Evolutionary conservation across 2,329 filamentous ascomycete genomes (phyloP).

Genomic region (Thielaviopsis euricoi): DNA sequence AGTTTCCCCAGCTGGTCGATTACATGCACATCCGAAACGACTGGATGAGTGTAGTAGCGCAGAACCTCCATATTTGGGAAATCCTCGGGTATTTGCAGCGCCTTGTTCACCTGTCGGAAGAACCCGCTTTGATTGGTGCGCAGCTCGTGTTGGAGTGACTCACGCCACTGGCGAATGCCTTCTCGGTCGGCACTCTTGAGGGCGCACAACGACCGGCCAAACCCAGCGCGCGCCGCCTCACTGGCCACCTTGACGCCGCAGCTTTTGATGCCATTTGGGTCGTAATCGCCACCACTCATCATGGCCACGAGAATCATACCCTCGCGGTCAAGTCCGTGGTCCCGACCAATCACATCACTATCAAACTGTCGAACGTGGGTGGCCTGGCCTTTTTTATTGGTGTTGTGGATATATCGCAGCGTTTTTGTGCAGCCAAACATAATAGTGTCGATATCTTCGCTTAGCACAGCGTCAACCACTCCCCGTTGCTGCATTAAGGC

Average conservation of each 20-base stretch:
- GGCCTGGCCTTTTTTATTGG: conserved; percentile 24
- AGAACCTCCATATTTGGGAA: conserved; percentile 72
- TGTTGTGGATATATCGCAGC: conserved; percentile 39
- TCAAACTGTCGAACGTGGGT: conserved; percentile 73
- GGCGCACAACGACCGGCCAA: conserved; percentile 57
- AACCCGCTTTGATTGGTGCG: conserved; percentile 67
- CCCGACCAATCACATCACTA: conserved; percentile 21
- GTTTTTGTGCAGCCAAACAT: conserved; percentile 86
- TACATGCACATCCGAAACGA: conserved; percentile 49
- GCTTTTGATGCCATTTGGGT: conserved; percentile 71
- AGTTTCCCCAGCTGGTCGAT: conserved; percentile 35
- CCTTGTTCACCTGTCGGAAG: conserved; percentile 62
- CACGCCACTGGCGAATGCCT: conserved; percentile 53
- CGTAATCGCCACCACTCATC: conserved; percentile 91
- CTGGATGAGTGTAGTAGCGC: conserved; percentile 74
- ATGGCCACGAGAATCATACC: conserved; percentile 90
- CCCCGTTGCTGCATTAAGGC: conserved; percentile 68
- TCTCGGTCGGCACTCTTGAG: conserved; percentile 41
- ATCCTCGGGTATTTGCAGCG: conserved; percentile 55
- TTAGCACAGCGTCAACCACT: conserved; percentile 82
- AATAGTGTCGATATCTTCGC: conserved; percentile 89
- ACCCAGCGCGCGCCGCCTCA: conserved; percentile 78
- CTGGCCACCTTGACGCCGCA: conserved; percentile 81
- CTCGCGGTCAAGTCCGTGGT: conserved; percentile 55
- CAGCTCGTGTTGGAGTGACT: conserved; percentile 57